Conservation (phyloP, 2,329 filamentous ascomycete species). For the Fusarium longipes region DNA sequence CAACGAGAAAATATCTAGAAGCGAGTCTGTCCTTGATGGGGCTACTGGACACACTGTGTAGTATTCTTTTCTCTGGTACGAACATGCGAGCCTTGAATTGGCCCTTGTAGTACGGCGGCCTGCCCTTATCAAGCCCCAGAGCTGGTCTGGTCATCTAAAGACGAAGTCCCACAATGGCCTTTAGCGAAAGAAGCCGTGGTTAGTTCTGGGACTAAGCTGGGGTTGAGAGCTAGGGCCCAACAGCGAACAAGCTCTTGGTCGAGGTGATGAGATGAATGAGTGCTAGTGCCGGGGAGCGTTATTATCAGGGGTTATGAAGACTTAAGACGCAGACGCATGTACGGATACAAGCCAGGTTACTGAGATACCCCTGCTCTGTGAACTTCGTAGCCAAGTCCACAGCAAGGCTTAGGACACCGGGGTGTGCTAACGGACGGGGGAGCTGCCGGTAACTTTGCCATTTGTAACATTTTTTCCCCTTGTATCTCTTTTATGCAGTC, state of each 20-base stretch:
- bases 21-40: slow-evolving; percentile 36
- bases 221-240: slow-evolving; percentile 40
- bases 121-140: slow-evolving; percentile 46
- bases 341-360: slow-evolving; percentile 35
- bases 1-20: slow-evolving; percentile 42
- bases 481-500: slow-evolving; percentile 22
- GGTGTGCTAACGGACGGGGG: slow-evolving; percentile 41
- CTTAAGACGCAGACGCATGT: slow-evolving; percentile 37
- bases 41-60: slow-evolving; percentile 43
- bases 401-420: slow-evolving; percentile 45
- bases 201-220: slow-evolving; percentile 39
- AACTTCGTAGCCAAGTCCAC: slow-evolving; percentile 34
- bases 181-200: slow-evolving; percentile 40
- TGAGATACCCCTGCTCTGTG: slow-evolving; percentile 35
- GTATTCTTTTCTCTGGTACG: slow-evolving; percentile 42
- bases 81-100: slow-evolving; percentile 39
- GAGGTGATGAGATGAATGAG: slow-evolving; percentile 39
- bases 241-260: slow-evolving; percentile 31
- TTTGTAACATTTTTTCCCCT: slow-evolving; percentile 26
- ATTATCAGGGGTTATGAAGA: slow-evolving; percentile 37
- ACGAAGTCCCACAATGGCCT: slow-evolving; percentile 37
- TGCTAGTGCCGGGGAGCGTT: slow-evolving; percentile 41
- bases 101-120: slow-evolving; percentile 34
- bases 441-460: slow-evolving; percentile 44
- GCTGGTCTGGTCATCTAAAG: slow-evolving; percentile 35